Base-by-base conservation (phyloP, 2,329 filamentous ascomycete genomes). In the Colletotrichum cordylinicola region DNA sequence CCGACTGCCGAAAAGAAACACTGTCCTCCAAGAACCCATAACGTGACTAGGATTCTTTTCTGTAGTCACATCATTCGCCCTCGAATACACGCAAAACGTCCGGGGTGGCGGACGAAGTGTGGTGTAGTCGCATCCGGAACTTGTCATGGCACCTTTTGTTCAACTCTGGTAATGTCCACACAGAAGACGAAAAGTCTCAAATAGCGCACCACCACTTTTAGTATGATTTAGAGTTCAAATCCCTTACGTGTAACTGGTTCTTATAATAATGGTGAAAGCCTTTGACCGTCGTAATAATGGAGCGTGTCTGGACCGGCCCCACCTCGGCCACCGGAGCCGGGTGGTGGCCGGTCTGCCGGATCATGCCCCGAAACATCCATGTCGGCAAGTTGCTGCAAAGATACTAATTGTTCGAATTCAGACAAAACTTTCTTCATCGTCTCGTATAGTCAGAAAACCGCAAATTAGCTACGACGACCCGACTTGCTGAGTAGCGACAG, bases 321-420 rank as follows among this genome's bases (percentile, higher is more conserved):
- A 21, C 43, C 4, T 4, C 43, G 43, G 4, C 43, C 2, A 8
- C n/a, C n/a, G 43, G 43, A 48, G 43, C 43, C 43, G n/a, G 43
- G 2, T 48, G n/a, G 43, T 6, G 43, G 6, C 2, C 10, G 43
- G 43, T 7, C 10, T 48, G 43, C 3, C 2, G 6, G 43, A 4
- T 48, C 43, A 2, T 48, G 6, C n/a, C n/a, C 43, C 18, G 12
- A 21, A 7, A n/a, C n/a, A n/a, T n/a, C n/a, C 3, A 48, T 21
- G 43, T 21, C 18, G 2, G 43, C 12, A 48, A 2, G 3, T 3
- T 48, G 43, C n/a, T 48, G 8, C 43, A 48, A 48, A 21, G 3
- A 13, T 21, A 2, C 0, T 0, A 0, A 0, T 13, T 21, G 4
- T 2, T 21, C n/a, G n/a, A 48, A 0, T 48, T 13, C 1, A 52